phyloP scores from a whole-genome alignment of 2,329 filamentous ascomycete genomes.

The Epichloe baconii region DNA sequence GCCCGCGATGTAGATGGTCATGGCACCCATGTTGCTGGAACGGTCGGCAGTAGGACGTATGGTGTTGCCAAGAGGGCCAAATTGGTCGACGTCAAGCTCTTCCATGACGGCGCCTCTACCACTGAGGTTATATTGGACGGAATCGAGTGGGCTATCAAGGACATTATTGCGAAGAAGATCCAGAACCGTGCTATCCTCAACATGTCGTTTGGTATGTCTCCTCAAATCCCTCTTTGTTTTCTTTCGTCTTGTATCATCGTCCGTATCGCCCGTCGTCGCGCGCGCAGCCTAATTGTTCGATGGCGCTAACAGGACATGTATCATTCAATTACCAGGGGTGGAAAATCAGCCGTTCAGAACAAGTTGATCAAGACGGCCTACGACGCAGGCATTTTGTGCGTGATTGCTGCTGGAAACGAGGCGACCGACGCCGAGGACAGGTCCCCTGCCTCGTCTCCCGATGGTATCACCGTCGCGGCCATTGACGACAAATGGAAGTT shows the following conservation, averaged over 20 bases:
- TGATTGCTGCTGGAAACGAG: conserved; percentile 41
- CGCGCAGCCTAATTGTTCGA: too few species aligned
- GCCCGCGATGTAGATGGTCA: conserved; percentile 26
- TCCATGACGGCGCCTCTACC: conserved; percentile 14
- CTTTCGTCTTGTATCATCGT: neutral
- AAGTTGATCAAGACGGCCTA: conserved; percentile 33
- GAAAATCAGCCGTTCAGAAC: conserved; percentile 29
- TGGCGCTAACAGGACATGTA: neutral
- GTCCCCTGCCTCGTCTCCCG: conserved; percentile 34
- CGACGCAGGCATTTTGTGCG: conserved; percentile 33
- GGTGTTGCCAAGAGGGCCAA: conserved; percentile 32
- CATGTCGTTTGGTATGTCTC: conserved; percentile 34
- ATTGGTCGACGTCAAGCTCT: conserved; percentile 33
- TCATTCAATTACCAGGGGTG: neutral
- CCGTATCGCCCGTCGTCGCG: too few species aligned
- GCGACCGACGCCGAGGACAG: conserved; percentile 23
- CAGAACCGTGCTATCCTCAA: conserved; percentile 34
- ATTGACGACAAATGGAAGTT: conserved; percentile 25
- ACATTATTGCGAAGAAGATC: conserved; percentile 26
- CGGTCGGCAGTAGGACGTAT: conserved; percentile 29
- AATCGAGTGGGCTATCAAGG: conserved; percentile 27
- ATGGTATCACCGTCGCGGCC: conserved; percentile 40
- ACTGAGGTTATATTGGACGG: conserved; percentile 16
- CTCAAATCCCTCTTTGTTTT: neutral
- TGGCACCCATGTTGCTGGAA: conserved; percentile 35